phyloP scores from a whole-genome alignment of 1,139 yeast species.

The Yamadazyma oceani region DNA sequence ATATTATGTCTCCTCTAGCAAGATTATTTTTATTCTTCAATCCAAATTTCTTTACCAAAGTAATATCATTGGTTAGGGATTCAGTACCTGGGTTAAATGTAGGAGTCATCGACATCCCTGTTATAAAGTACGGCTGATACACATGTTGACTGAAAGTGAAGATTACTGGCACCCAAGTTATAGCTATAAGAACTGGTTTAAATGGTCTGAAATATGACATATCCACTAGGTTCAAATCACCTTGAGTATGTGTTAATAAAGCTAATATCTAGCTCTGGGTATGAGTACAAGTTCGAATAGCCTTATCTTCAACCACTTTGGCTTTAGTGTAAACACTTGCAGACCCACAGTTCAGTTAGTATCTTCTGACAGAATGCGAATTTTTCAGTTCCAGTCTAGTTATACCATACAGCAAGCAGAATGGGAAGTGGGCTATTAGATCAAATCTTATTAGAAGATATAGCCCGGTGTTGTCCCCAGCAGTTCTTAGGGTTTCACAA shows the following conservation, averaged over 20 bases:
- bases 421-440: conserved; percentile 26
- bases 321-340: too few species aligned
- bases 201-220: neutral
- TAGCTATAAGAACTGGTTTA: conserved; percentile 27
- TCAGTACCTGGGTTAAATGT: conserved; percentile 68
- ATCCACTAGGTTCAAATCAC: too few species aligned
- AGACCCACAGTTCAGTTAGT: too few species aligned
- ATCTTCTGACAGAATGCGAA: neutral
- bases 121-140: conserved; percentile 71
- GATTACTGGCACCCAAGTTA: conserved; percentile 78
- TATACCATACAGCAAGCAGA: neutral
- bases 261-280: neutral
- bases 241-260: too few species aligned
- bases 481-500: conserved; percentile 64
- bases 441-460: conserved; percentile 37
- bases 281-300: neutral
- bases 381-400: neutral
- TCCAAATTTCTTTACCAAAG: conserved; percentile 66
- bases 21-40: conserved; percentile 48
- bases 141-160: conserved; percentile 70
- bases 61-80: conserved; percentile 62
- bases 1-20: conserved; percentile 67
- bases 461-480: conserved; percentile 66
- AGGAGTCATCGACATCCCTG: conserved; percentile 89
- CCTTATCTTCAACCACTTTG: too few species aligned